Evolutionary conservation across 73 alveolate species (phyloP), one percentile per base, ranked within the genome.

Genomic region (Stentor roeselii): DNA sequence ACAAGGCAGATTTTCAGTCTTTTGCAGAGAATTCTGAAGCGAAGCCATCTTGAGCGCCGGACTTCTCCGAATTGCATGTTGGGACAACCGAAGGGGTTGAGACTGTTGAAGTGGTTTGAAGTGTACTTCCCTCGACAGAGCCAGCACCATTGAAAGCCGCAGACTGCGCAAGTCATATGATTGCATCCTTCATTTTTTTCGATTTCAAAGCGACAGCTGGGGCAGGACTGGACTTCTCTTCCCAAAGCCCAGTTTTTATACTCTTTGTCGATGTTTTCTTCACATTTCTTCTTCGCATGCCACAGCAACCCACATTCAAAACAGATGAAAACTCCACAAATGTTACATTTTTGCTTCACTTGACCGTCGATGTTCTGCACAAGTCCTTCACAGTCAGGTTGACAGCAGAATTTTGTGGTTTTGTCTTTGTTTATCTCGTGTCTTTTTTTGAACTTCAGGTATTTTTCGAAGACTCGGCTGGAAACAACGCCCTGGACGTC

Each of bases 101-200:
- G n/a, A 58, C 27, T 14, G n/a, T 58, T 58, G n/a, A 58, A 84
- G 59, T 84, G 89, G 59, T 75, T 36, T 38, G 39, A 6, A 78
- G 61, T 61, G 80, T 84, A 90, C 74, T 75, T 83, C 31, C 85
- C 60, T 32, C 75, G 60, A 83, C 96, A 91, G 39, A 78, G 39
- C 95, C 96, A 91, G 40, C 96, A 91, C 58, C 85, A 91, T 86
- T 91, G 86, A 86, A 42, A 89, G 42, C 40, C 41, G 86, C 96
- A 91, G 80, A 89, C 87, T 31, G 67, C 84, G 60, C 96, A 91
- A n/a, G 92, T 90, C 96, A 91, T 91, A 67, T 87, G 93, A 59
- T 91, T 91, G 42, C 96, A 91, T 2, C 96, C 96, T 60, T 84
- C 93, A 35, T 77, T 78, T 86, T 90, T 90, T 59, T 87, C 88